phyloP scores from a whole-genome alignment of 306 rosid species.

The Citrullus amarus region DNA sequence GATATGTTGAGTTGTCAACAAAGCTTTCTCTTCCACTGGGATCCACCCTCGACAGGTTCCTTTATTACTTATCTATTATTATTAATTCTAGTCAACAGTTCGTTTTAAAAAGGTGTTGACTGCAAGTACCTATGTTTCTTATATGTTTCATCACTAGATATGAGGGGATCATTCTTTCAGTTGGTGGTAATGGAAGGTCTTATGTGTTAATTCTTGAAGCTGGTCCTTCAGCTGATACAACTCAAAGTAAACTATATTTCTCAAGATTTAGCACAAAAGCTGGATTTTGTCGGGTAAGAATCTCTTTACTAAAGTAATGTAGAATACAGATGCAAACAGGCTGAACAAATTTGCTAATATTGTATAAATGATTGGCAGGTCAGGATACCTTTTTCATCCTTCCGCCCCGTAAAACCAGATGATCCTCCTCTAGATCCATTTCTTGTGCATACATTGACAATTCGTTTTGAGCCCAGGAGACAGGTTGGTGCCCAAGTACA shows the following conservation, averaged over 20 bases:
- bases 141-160: conserved; percentile 37
- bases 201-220: conserved; percentile 81
- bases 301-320: background rate
- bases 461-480: conserved; percentile 97
- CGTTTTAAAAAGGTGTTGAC: background rate
- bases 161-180: conserved; percentile 91
- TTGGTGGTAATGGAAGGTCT: conserved; percentile 94
- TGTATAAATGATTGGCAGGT: conserved; percentile 42
- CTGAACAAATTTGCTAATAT: background rate
- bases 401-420: conserved; percentile 87
- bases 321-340: background rate
- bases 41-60: conserved; percentile 78
- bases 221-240: conserved; percentile 66
- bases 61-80: background rate
- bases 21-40: conserved; percentile 86
- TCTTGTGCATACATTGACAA: conserved; percentile 85
- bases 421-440: conserved; percentile 87
- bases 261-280: conserved; percentile 78
- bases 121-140: background rate
- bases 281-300: conserved; percentile 87
- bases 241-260: conserved; percentile 83
- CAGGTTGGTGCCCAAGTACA: conserved; percentile 38
- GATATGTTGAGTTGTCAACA: conserved; percentile 78
- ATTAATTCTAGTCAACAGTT: background rate
- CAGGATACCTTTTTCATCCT: conserved; percentile 85